Evolutionary conservation across 345 rosid species (phyloP).

Genomic region (Syzygium aromaticum): DNA sequence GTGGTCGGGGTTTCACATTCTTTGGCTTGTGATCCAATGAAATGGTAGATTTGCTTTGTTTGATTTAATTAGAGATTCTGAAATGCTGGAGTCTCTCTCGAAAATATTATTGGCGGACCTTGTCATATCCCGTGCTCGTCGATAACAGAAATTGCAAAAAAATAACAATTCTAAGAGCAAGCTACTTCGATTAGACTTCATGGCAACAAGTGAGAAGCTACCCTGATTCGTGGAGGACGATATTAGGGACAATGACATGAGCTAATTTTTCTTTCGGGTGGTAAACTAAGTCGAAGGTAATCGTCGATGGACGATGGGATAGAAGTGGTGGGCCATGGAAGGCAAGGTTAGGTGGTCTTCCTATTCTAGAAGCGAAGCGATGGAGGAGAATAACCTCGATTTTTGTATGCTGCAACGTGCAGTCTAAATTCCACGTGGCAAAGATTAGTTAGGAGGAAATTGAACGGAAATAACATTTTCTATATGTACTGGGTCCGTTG

Average conservation of each 20-base stretch:
- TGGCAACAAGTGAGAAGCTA: too few species aligned
- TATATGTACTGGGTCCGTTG: neutral
- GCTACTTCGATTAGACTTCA: too few species aligned
- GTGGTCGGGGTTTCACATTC: neutral
- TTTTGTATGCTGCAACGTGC: neutral
- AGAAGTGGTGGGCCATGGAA: neutral
- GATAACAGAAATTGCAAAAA: too few species aligned
- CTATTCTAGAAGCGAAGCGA: neutral
- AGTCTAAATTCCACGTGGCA: neutral
- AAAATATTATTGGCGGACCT: too few species aligned
- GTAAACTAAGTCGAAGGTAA: neutral
- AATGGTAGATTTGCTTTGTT: neutral
- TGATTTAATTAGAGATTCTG: neutral
- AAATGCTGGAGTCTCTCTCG: too few species aligned
- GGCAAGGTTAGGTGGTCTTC: neutral
- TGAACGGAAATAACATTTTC: neutral
- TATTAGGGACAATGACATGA: neutral
- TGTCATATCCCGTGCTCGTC: too few species aligned
- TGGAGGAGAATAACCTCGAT: neutral
- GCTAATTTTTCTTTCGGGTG: neutral
- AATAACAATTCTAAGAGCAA: too few species aligned
- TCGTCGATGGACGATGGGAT: neutral
- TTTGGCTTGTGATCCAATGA: neutral
- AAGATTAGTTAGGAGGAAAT: neutral
- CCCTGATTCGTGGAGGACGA: too few species aligned